Evolutionary conservation across 805 yeast species (phyloP).

Genomic region (Saccharomyces mikatae): DNA sequence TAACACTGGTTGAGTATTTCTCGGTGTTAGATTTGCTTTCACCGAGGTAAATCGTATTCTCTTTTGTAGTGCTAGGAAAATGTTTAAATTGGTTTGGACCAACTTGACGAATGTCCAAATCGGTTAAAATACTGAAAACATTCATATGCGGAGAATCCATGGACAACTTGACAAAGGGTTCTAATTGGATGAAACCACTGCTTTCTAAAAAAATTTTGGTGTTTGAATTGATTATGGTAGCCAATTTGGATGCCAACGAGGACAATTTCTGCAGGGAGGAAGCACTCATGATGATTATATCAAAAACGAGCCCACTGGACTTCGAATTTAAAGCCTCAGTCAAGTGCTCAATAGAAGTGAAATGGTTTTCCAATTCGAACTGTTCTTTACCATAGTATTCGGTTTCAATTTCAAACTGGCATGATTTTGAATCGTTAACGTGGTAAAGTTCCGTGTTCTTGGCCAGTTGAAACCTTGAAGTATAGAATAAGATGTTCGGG

Average conservation of each 20-base stretch:
- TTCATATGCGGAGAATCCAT: conserved; percentile 32
- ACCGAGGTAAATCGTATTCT: conserved; percentile 41
- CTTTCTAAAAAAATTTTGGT: conserved; percentile 58
- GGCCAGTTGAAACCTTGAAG: conserved; percentile 30
- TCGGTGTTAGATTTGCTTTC: conserved; percentile 11
- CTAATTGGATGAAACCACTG: conserved; percentile 64
- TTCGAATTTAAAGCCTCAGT: conserved; percentile 3
- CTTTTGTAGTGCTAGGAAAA: conserved; percentile 19
- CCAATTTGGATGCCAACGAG: conserved; percentile 32
- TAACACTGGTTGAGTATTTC: conserved; percentile 17
- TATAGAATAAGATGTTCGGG: conserved; percentile 25
- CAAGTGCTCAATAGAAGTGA: conserved; percentile 21
- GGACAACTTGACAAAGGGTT: conserved; percentile 52
- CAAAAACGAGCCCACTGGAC: conserved; percentile 25
- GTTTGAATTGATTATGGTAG: conserved; percentile 32
- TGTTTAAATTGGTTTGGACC: conserved; percentile 29
- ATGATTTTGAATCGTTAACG: conserved; percentile 23
- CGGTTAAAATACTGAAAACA: conserved; percentile 53
- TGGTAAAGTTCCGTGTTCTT: conserved; percentile 29
- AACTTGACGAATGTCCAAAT: conserved; percentile 44
- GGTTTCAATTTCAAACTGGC: conserved; percentile 19
- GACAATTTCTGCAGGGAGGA: conserved; percentile 46
- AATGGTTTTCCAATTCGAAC: conserved; percentile 19
- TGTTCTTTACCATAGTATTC: conserved; percentile 21
- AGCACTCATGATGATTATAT: conserved; percentile 41